Evolutionary conservation across 2,329 filamentous ascomycete species (phyloP).

Genomic region (Fusarium tjaetaba): DNA sequence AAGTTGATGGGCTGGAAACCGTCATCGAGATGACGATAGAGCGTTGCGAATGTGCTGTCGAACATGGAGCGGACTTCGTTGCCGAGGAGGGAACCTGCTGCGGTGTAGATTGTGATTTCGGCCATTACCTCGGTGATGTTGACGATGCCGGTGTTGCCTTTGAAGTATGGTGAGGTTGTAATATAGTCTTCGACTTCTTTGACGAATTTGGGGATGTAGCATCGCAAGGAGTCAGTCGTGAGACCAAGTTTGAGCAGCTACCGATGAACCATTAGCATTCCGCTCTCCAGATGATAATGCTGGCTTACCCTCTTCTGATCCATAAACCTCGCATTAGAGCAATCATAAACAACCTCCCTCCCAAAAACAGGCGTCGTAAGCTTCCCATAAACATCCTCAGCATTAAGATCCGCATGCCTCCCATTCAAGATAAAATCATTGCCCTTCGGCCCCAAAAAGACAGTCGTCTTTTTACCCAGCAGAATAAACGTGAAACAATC

Average conservation of each 20-base stretch:
- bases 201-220: conserved; percentile 81
- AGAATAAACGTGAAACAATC: conserved; percentile 90
- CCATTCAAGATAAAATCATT: conserved; percentile 94
- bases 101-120: conserved; percentile 91
- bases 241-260: conserved; percentile 83
- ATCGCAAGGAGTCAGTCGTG: conserved; percentile 75
- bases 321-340: conserved; percentile 90
- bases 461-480: conserved; percentile 87
- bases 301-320: conserved; percentile 85
- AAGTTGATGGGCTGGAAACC: conserved; percentile 91
- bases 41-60: conserved; percentile 79
- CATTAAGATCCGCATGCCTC: conserved; percentile 87
- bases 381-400: conserved; percentile 87
- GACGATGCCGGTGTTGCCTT: conserved; percentile 72
- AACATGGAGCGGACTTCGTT: conserved; percentile 83
- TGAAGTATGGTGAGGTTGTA: conserved; percentile 71
- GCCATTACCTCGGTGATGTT: conserved; percentile 80
- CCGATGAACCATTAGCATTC: not conserved
- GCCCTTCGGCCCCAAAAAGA: conserved; percentile 81
- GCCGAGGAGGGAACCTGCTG: conserved; percentile 84
- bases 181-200: conserved; percentile 78
- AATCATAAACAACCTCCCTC: conserved; percentile 87
- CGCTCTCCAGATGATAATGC: fast-evolving
- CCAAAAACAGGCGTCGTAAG: conserved; percentile 80
- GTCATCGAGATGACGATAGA: conserved; percentile 90